Percentiles rank a stretch among this genome's conserved stretches.
These are phyloP conservation scores for Phytophthora aleatoria DNA, from an alignment of 352 stramenopile genomes.

Conservation along the genomic window DNA sequence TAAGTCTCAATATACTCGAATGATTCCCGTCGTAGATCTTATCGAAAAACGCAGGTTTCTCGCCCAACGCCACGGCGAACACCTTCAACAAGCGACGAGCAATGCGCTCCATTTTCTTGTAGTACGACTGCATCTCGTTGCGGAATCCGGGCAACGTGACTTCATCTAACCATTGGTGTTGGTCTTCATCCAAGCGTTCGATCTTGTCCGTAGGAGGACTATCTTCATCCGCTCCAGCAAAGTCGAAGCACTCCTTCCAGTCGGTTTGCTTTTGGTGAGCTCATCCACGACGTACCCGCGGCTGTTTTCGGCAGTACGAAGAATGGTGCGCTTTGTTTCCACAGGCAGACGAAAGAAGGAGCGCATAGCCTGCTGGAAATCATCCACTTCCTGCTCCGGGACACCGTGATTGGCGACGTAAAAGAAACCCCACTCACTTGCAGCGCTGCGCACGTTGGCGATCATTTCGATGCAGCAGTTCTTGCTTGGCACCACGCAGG, in stretches of 20 bases:
- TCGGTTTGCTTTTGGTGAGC: slow-evolving; percentile 93
- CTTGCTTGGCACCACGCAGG: slow-evolving; percentile 10
- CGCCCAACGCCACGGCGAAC: slow-evolving; percentile 57
- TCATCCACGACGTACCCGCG: slow-evolving; percentile 94
- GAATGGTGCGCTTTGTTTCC: slow-evolving; percentile 56
- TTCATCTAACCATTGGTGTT: slow-evolving; percentile 84
- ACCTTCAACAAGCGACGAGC: slow-evolving; percentile 56
- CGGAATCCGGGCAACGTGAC: slow-evolving; percentile 60
- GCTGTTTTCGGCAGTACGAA: slow-evolving; percentile 80
- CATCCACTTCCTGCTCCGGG: slow-evolving; percentile 54
- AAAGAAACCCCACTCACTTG: slow-evolving; percentile 91
- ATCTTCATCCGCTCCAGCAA: slow-evolving; percentile 48
- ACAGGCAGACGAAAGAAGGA: slow-evolving; percentile 86
- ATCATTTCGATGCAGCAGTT: slow-evolving; percentile 41
- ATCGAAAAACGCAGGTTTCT: slow-evolving; percentile 56
- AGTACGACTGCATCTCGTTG: slow-evolving; percentile 45
- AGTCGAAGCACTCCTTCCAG: slow-evolving; percentile 92
- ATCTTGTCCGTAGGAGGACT: slow-evolving; percentile 15
- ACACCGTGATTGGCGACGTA: slow-evolving; percentile 90
- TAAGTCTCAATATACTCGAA: slow-evolving; percentile 91
- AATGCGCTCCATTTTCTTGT: slow-evolving; percentile 55
- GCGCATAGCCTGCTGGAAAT: slow-evolving; percentile 67
- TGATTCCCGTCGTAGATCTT: slow-evolving; percentile 70
- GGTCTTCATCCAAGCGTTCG: slow-evolving; percentile 44
- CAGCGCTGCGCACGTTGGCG: slow-evolving; percentile 29